Conservation (phyloP, 2,329 filamentous ascomycete species). For the Aspergillus quadricinctus region DNA sequence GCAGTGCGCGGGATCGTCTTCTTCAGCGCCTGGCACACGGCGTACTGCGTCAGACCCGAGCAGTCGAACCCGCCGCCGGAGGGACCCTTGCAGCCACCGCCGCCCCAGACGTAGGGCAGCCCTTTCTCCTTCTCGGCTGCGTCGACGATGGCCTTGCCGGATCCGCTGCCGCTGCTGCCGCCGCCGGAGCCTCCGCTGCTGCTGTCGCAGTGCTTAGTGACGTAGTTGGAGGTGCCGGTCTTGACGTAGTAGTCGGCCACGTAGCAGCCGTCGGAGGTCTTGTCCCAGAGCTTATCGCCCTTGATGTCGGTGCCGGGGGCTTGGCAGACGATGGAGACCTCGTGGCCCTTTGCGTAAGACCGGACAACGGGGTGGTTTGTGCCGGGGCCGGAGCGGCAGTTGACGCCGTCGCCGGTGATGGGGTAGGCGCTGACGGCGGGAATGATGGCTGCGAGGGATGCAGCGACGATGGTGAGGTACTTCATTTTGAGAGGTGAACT, state of each 20-base stretch:
- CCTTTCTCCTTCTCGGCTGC: constrained; percentile 20
- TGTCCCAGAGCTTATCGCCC: constrained; percentile 16
- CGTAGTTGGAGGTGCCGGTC: constrained; percentile 11
- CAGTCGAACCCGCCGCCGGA: constrained; percentile 22
- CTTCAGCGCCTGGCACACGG: constrained; percentile 18
- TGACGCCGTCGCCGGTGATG: constrained; percentile 5
- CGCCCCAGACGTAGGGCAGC: constrained; percentile 24
- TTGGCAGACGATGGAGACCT: constrained; percentile 14
- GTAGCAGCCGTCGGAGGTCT: constrained; percentile 17
- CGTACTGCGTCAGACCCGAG: constrained; percentile 24
- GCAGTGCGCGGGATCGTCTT: constrained; percentile 21
- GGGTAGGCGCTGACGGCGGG: constrained; percentile 16
- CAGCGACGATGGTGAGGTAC: constrained; percentile 12
- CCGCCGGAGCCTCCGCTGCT: not conserved
- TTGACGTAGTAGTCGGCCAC: constrained; percentile 17
- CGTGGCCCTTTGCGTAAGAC: constrained; percentile 8
- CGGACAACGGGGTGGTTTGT: constrained; percentile 14
- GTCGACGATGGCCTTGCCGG: constrained; percentile 16
- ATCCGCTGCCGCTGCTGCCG: constrained; percentile 1
- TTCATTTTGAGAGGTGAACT: not conserved
- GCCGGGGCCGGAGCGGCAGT: constrained; percentile 17
- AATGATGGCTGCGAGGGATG: constrained; percentile 14
- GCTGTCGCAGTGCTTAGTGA: constrained; percentile 11
- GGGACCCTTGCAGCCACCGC: constrained; percentile 20
- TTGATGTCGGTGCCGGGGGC: constrained; percentile 6